Base-by-base conservation (phyloP, 495 filamentous ascomycete species). In the Tuber calosporum region DNA sequence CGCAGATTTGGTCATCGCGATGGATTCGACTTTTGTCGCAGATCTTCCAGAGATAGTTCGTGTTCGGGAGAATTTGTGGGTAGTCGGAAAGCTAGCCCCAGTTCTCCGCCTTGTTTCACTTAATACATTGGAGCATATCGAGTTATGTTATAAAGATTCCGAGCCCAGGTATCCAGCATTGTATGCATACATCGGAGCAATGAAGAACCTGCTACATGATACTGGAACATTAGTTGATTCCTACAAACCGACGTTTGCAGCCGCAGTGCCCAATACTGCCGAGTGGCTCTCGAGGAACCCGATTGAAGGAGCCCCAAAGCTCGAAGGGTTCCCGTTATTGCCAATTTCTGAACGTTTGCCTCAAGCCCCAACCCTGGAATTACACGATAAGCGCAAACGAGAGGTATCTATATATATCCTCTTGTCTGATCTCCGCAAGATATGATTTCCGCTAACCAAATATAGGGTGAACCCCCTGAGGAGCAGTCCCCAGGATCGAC, bases 101-200 rank as follows among this genome's bases (percentile, higher is more conserved):
- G 76, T 81, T 26, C 70, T 81, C 69, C 72, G 79, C 34, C 36
- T 81, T 37, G 71, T 81, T 73, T 68, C 75, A 22, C 69, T 81
- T 20, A 81, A 81, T 66, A 81, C 79, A 2, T 70, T 81, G 67
- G 79, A 81, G 58, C 79, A 81, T 38, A 69, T 80, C 36, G 69
- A 74, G 37, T 73, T 81, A 45, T 81, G 75, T 30, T 36, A 72
- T 69, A 34, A 36, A 38, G 38, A 36, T 26, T 37, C 36, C 17
- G 20, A 36, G 7, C 38, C n/a, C n/a, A 48, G 53, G 6, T 43
- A 48, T 20, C 75, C 76, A 4, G 48, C 70, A 6, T 42, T 80
- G 0, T 75, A 80, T 70, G 45, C 71, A 48, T 80, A 75, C 66
- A 71, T 80, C 20, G 69, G 74, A 70, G 75, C 77, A 22, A 53